Evolutionary conservation across 75 land plant species (phyloP).

Genomic region (Pseudotsuga menziesii): DNA sequence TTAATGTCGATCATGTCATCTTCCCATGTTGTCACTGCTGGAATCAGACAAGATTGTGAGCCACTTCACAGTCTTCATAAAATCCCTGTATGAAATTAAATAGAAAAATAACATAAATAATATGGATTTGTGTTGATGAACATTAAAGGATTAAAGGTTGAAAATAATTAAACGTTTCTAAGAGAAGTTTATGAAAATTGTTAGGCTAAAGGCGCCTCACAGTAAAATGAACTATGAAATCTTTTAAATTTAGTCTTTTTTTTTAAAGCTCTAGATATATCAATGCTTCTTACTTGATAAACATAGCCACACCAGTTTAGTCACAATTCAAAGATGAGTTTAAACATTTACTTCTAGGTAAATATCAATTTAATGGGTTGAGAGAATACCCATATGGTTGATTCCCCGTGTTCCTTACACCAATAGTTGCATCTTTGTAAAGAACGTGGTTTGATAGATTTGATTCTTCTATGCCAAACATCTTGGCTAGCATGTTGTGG

Average conservation of each 20-base stretch:
- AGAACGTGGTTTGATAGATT: conserved; percentile 30
- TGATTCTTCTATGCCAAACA: conserved; percentile 37
- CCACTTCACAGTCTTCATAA: conserved; percentile 40
- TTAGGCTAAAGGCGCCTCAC: not conserved
- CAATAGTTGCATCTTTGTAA: conserved; percentile 28
- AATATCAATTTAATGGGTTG: not conserved
- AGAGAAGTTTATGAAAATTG: not conserved
- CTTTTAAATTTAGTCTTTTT: not conserved
- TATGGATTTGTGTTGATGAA: not conserved
- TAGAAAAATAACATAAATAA: not conserved
- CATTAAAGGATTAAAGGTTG: too few relatives aligned
- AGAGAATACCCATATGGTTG: conserved; percentile 45
- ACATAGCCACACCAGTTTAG: too few relatives aligned
- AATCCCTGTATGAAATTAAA: conserved; percentile 36
- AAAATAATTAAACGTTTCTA: not conserved
- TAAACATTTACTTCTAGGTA: not conserved
- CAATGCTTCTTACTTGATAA: too few relatives aligned
- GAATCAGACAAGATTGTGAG: conserved; percentile 39
- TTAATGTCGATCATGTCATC: not conserved
- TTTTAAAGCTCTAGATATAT: not conserved
- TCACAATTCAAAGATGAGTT: not conserved
- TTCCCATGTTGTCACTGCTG: conserved; percentile 34
- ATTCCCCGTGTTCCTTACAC: conserved; percentile 33
- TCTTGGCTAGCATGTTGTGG: conserved; percentile 29
- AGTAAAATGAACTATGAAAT: not conserved